Evolutionary conservation across 2,329 filamentous ascomycete genomes (phyloP), one percentile per base, ranked within the genome.

Genomic region (Phoma sp.): DNA sequence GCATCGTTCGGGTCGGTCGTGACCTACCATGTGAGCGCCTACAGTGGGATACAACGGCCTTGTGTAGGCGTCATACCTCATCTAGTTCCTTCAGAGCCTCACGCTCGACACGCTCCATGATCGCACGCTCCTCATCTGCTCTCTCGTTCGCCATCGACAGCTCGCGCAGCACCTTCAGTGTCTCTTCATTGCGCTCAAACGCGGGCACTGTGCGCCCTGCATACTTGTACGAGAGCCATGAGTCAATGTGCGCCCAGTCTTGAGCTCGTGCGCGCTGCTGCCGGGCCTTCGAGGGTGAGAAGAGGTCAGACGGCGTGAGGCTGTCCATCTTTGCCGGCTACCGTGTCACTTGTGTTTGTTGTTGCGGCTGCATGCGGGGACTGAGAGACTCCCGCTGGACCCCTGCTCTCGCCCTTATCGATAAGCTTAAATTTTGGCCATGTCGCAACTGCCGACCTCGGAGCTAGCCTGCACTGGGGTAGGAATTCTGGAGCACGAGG

Each of bases 131-230:
- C 65, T 93, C 89, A 60, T 93, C 89, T 5, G 89, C 89, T 10
- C 84, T 77, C 69, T 96, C 92, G 70, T 95, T 96, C 37, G 86
- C 80, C 9, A 86, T 80, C 18, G 89, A 89, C 7, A 96, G 81
- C 24, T 88, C 84, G 7, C 96, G 82, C 4, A 96, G 81, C 1
- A 83, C 86, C 60, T 86, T 87, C 44, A 96, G 80, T 0, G 93
- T 97, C 40, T 93, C 89, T 27, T 88, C 82, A 69, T 95, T 97
- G 66, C 91, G 88, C 77, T 98, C 93, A 73, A 96, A 96, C 0
- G 81, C 71, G 0, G 91, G 92, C 0, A 88, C 78, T 0, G 82
- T 84, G 27, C 84, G 83, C 39, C 82, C 81, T 63, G 89, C 90
- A 68, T 89, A 89, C 55, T 84, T 82, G 40, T 82, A 80, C 7